Conservation (phyloP, 2,329 filamentous ascomycete species). For the Colletotrichum sp. region DNA sequence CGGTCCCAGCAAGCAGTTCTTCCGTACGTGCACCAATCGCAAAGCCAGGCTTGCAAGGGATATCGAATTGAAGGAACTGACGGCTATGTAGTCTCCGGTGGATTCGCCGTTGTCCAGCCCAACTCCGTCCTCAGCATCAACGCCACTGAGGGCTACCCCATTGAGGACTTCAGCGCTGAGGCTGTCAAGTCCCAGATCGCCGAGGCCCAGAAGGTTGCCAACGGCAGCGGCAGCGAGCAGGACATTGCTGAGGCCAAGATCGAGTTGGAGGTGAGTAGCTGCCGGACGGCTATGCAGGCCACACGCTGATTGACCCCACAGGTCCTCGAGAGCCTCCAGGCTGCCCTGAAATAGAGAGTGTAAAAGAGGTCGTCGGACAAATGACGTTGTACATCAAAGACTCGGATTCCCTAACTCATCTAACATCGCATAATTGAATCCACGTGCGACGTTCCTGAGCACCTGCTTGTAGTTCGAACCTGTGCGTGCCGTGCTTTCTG, state of each 20-base stretch:
- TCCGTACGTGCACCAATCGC: slow-evolving; percentile 71
- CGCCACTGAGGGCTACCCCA: slow-evolving; percentile 90
- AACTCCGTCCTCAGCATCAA: slow-evolving; percentile 97
- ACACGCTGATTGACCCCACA: slow-evolving; percentile 47
- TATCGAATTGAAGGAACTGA: slow-evolving; percentile 5
- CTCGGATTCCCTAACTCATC: slow-evolving; percentile 25
- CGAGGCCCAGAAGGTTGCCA: slow-evolving; percentile 94
- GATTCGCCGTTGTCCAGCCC: slow-evolving; percentile 96
- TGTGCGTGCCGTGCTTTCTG: neutral
- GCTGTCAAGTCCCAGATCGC: slow-evolving; percentile 87
- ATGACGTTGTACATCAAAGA: slow-evolving; percentile 48
- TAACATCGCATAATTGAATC: slow-evolving; percentile 25
- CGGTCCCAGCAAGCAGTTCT: slow-evolving; percentile 92
- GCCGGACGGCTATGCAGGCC: neutral
- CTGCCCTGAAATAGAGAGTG: slow-evolving; percentile 77
- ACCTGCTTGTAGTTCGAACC: neutral
- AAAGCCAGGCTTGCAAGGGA: slow-evolving; percentile 20
- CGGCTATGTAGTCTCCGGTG: slow-evolving; percentile 78
- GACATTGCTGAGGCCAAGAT: slow-evolving; percentile 99
- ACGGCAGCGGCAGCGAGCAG: slow-evolving; percentile 90
- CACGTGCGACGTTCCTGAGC: slow-evolving; percentile 19
- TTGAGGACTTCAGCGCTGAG: slow-evolving; percentile 96
- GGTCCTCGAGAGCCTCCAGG: slow-evolving; percentile 85
- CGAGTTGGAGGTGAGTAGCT: slow-evolving; percentile 83
- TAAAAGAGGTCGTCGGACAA: slow-evolving; percentile 39